These are phyloP conservation scores for Microcos paniculata DNA, from an alignment of 345 rosid species.

Conservation along the genomic window DNA sequence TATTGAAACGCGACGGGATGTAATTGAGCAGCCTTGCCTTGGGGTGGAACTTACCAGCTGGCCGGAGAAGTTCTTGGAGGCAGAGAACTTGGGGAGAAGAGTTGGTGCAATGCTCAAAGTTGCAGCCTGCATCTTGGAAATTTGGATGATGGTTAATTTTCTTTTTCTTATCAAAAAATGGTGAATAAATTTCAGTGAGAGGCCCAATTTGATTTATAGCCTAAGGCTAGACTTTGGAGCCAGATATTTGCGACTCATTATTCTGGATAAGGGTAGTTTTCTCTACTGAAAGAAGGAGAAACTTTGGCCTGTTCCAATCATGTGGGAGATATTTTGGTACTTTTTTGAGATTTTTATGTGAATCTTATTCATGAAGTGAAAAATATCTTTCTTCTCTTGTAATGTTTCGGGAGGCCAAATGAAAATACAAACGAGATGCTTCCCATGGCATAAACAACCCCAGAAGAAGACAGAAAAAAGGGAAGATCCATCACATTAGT, in stretches of 20 bases:
- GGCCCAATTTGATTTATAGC: slow-evolving; percentile 15
- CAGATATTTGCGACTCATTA: slow-evolving; percentile 21
- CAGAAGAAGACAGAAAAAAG: too few relatives aligned
- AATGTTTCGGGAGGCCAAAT: background rate
- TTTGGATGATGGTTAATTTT: background rate
- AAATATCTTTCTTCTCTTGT: background rate
- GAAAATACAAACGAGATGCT: too few relatives aligned
- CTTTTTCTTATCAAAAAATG: background rate
- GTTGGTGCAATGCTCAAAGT: slow-evolving; percentile 31
- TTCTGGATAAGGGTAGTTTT: slow-evolving; percentile 20
- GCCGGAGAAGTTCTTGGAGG: slow-evolving; percentile 20
- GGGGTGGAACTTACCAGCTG: slow-evolving; percentile 7
- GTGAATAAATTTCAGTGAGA: background rate
- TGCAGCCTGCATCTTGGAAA: slow-evolving; percentile 39
- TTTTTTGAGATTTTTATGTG: slow-evolving; percentile 10
- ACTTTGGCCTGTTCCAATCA: slow-evolving; percentile 21
- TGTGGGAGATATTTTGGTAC: slow-evolving; percentile 24
- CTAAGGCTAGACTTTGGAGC: background rate
- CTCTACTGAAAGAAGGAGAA: slow-evolving; percentile 10
- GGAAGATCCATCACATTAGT: too few relatives aligned
- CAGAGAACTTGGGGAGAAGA: slow-evolving; percentile 17
- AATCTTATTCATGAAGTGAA: background rate
- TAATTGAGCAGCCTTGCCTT: slow-evolving; percentile 7
- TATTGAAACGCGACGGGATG: slow-evolving; percentile 13
- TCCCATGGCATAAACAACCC: too few relatives aligned